Conservation (phyloP, 2,329 filamentous ascomycete species). For the Myotisia sp. region DNA sequence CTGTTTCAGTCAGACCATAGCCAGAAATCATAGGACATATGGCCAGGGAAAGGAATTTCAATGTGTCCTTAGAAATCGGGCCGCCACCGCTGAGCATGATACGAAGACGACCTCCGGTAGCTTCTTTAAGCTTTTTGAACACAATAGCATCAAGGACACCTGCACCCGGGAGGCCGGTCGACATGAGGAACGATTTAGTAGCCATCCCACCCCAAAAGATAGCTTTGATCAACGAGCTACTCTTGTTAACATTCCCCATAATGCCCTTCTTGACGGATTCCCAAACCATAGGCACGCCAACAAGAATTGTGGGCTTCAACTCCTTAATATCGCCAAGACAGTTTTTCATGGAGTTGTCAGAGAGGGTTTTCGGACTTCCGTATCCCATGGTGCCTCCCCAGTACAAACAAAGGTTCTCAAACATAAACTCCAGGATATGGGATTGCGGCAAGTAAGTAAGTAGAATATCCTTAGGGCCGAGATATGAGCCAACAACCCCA, state of each 20-base stretch:
- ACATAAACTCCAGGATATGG: conserved; percentile 91
- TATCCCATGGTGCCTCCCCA: conserved; percentile 83
- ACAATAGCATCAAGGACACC: conserved; percentile 65
- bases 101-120: conserved; percentile 75
- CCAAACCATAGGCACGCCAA: conserved; percentile 94
- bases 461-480: conserved; percentile 63
- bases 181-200: conserved; percentile 47
- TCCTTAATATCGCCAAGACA: conserved; percentile 90
- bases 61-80: conserved; percentile 73
- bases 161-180: conserved; percentile 38
- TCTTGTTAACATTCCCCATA: conserved; percentile 58
- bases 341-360: conserved; percentile 73
- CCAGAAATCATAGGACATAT: conserved; percentile 89
- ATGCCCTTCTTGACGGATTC: conserved; percentile 96
- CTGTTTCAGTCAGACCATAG: conserved; percentile 90
- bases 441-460: conserved; percentile 87
- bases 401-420: conserved; percentile 80
- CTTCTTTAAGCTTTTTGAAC: conserved; percentile 81
- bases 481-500: conserved; percentile 59
- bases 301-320: conserved; percentile 73
- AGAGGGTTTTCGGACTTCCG: conserved; percentile 76
- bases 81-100: conserved; percentile 92
- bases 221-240: conserved; percentile 54
- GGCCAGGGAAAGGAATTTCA: conserved; percentile 79
- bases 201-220: conserved; percentile 61